These are phyloP conservation scores for Ogataea ramenticola DNA, from an alignment of 805 yeast genomes.

Conservation along the genomic window DNA sequence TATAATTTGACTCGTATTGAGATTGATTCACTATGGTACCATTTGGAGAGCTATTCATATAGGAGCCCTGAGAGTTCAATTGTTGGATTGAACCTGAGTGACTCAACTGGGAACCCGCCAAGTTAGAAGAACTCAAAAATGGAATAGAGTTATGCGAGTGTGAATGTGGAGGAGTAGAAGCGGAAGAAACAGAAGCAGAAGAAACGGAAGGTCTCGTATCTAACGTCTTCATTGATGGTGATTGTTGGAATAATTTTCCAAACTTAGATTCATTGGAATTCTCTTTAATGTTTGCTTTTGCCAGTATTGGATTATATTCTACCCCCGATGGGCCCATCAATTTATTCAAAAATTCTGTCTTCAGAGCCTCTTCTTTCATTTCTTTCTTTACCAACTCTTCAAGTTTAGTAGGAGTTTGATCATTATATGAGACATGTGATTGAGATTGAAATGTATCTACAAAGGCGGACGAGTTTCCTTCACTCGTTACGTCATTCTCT, in stretches of 20 bases:
- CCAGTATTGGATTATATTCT: background rate
- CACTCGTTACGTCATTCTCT: constrained; percentile 2
- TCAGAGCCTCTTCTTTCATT: constrained; percentile 9
- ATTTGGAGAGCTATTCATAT: no score
- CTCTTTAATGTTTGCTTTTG: background rate
- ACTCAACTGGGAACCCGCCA: background rate
- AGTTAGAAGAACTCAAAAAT: background rate
- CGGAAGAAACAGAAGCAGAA: no score
- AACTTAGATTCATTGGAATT: constrained; percentile 14
- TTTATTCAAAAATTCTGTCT: constrained; percentile 16
- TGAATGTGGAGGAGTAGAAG: no score
- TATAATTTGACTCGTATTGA: no score
- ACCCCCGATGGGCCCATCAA: constrained; percentile 4
- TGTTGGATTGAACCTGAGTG: background rate
- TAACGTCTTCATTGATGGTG: background rate
- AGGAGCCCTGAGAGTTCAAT: no score
- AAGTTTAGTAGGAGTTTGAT: background rate
- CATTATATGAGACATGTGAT: no score
- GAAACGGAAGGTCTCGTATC: background rate
- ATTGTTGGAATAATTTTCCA: constrained; percentile 10
- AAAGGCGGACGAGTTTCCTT: constrained; percentile 1
- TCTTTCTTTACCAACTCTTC: constrained; percentile 1
- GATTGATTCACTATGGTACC: no score
- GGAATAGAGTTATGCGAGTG: background rate
- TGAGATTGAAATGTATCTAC: background rate